A percentile compares a stretch with the other conserved stretches of the same genome.
These are phyloP conservation scores for Fusarium sp. DNA, from an alignment of 2,329 filamentous ascomycete species.

Conservation along the genomic window DNA sequence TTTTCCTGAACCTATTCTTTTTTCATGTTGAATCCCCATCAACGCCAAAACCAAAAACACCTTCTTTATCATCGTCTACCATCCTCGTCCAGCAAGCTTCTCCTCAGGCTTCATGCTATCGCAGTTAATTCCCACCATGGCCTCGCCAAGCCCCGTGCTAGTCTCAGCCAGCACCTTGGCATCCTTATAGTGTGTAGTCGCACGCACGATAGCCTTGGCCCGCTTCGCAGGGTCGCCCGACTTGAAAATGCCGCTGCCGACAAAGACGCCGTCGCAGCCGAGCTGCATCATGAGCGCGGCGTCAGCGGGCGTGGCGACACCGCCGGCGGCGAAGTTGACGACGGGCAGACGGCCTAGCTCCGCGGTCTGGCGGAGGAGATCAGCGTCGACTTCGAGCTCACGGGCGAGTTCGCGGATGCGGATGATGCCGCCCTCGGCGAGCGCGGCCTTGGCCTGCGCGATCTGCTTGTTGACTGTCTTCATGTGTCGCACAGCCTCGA, in stretches of 20 bases:
- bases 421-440: slow-evolving; percentile 62
- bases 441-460: slow-evolving; percentile 78
- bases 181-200: slow-evolving; percentile 90
- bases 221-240: slow-evolving; percentile 88
- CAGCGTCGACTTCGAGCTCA: slow-evolving; percentile 80
- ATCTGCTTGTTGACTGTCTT: slow-evolving; percentile 88
- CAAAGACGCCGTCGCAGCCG: slow-evolving; percentile 97
- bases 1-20: background rate
- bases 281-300: slow-evolving; percentile 98
- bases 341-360: slow-evolving; percentile 89
- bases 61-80: slow-evolving; percentile 60
- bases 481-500: slow-evolving; percentile 97
- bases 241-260: slow-evolving; percentile 98
- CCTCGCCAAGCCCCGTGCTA: slow-evolving; percentile 90
- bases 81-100: slow-evolving; percentile 86
- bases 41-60: slow-evolving; percentile 15
- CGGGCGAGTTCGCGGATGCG: slow-evolving; percentile 77
- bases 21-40: slow-evolving; percentile 26
- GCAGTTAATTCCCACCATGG: slow-evolving; percentile 96
- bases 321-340: slow-evolving; percentile 98
- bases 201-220: slow-evolving; percentile 93
- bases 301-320: slow-evolving; percentile 98
- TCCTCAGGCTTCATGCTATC: slow-evolving; percentile 78
- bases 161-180: slow-evolving; percentile 86
- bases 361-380: slow-evolving; percentile 85